Base-by-base conservation (phyloP, 2,329 filamentous ascomycete species). In the Fusarium algeriense region DNA sequence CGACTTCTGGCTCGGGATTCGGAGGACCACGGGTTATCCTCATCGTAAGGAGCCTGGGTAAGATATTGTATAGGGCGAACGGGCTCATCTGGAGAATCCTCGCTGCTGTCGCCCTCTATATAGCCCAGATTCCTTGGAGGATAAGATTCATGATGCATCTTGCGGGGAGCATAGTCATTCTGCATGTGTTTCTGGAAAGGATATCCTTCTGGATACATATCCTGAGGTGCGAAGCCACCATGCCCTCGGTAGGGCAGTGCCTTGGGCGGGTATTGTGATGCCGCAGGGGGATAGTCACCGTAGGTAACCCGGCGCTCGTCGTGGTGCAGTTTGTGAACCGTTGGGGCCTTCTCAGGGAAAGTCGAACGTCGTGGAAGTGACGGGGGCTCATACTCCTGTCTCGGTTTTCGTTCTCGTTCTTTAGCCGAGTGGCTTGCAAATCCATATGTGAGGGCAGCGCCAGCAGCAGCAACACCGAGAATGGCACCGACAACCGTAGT, bases 381-480 rank as follows among this genome's bases (percentile, higher is more conserved):
- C 4, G 83, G 82, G 23, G 75, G 74, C 14, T 85, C 83, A 53
- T 81, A 81, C 20, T 83, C 82, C 53, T 85, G 83, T 28, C 77
- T 81, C 10, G 80, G 79, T 61, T 80, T 77, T 34, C 78, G 82
- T 46, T 79, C 85, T 71, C 88, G 90, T n/a, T 77, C 74, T 34
- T 70, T 75, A n/a, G 71, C 74, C 69, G 89, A 86, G 83, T 69
- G 73, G 20, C 68, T 77, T 70, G 90, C 86, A 83, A 94, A 90
- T 26, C 89, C 90, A 80, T 96, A 97, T 13, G 93, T 85, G 26
- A 88, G 67, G n/a, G 83, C 84, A 28, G 83, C 84, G 17, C 83
- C 91, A 20, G 93, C 93, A n/a, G 93, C 93, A 19, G 93, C 93
- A 35, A 92, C 93, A 45, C 93, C 93, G 52, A 97, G 85, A 14